Percentiles rank a stretch among this genome's conserved stretches.
phyloP scores from a whole-genome alignment of 2,329 filamentous ascomycete species.

The Aaosphaeria arxii region DNA sequence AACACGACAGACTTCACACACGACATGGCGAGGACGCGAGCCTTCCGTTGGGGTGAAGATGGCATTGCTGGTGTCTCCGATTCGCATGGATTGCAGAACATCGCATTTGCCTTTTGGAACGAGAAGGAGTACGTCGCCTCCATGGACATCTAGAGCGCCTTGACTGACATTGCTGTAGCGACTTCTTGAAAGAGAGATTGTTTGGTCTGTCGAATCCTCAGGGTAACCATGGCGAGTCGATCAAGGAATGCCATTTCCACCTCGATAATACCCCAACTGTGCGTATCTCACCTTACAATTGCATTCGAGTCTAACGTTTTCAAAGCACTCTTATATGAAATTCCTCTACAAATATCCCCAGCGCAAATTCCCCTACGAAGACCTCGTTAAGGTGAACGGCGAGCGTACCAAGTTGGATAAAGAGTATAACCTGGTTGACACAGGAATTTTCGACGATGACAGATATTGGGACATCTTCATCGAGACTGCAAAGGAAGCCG shows the following conservation, averaged over 20 bases:
- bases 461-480: conserved; percentile 97
- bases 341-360: conserved; percentile 98
- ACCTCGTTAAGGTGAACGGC: conserved; percentile 81
- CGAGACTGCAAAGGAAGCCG: conserved; percentile 90
- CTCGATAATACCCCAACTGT: conserved; percentile 85
- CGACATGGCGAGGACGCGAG: conserved; percentile 82
- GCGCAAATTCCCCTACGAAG: conserved; percentile 84
- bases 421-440: conserved; percentile 92
- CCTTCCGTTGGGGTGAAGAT: conserved; percentile 95
- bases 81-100: conserved; percentile 85
- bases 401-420: conserved; percentile 70
- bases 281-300: conserved; percentile 17
- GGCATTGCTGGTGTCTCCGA: conserved; percentile 96
- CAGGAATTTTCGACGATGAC: conserved; percentile 81
- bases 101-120: conserved; percentile 97
- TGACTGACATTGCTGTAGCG: conserved; percentile 55
- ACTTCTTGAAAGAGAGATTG: conserved; percentile 89
- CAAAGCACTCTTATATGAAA: conserved; percentile 96
- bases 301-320: conserved; percentile 1
- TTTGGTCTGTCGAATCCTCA: conserved; percentile 95
- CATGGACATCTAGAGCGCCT: neutral
- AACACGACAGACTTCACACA: conserved; percentile 75
- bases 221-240: conserved; percentile 93
- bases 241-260: conserved; percentile 97
- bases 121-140: conserved; percentile 72